phyloP scores from a whole-genome alignment of 148 eudicot species.

The Silene latifolia region DNA sequence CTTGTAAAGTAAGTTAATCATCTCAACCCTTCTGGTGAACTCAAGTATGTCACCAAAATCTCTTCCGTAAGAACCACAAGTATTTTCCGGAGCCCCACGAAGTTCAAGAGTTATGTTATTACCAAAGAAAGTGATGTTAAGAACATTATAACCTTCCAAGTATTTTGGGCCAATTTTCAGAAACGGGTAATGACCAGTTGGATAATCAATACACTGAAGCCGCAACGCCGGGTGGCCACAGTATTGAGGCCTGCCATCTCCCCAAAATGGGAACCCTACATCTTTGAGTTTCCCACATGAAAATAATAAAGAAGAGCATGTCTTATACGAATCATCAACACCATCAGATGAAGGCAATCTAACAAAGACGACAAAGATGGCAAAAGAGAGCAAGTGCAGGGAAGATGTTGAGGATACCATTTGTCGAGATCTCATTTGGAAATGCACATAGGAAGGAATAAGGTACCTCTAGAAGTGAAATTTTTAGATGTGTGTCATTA shows the following conservation, averaged over 20 bases:
- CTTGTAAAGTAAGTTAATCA: not conserved
- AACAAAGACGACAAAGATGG: too few species aligned
- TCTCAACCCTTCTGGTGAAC: not conserved
- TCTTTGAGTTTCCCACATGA: not conserved
- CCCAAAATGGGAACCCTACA: slow-evolving; percentile 16
- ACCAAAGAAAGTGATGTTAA: not conserved
- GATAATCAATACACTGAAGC: not conserved
- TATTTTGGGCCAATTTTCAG: not conserved
- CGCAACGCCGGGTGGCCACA: slow-evolving; percentile 15
- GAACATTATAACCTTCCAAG: not conserved
- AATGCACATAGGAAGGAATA: too few species aligned
- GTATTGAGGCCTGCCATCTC: slow-evolving; percentile 11
- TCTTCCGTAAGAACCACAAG: not conserved
- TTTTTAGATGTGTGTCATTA: too few species aligned
- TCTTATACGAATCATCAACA: too few species aligned
- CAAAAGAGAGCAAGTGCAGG: too few species aligned
- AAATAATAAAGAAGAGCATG: too few species aligned
- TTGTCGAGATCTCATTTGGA: too few species aligned
- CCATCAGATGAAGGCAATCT: too few species aligned
- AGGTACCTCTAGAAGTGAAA: too few species aligned
- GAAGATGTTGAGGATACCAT: too few species aligned
- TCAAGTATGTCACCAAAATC: not conserved
- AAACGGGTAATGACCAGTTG: not conserved
- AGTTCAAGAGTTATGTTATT: not conserved
- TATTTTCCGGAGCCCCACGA: not conserved